These are phyloP conservation scores for Solanum bulbocastanum DNA, from an alignment of 257 asterid species.

Conservation along the genomic window DNA sequence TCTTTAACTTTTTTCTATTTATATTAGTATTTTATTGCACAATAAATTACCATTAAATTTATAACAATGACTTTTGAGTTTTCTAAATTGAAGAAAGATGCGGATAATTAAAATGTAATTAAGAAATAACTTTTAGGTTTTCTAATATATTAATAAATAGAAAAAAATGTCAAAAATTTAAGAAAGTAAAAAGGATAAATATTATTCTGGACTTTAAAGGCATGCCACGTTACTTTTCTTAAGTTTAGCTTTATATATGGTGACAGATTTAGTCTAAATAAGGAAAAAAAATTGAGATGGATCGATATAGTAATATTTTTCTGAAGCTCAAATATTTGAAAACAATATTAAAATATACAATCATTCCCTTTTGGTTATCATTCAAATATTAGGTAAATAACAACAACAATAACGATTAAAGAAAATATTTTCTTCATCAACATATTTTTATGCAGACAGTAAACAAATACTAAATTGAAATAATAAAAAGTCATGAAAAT, in stretches of 20 bases:
- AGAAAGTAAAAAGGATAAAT: too few relatives aligned
- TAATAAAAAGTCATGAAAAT: neutral
- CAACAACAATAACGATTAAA: neutral
- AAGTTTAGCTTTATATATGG: neutral
- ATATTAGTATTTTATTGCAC: too few relatives aligned
- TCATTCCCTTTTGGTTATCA: neutral
- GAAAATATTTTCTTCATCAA: neutral
- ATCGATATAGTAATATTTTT: too few relatives aligned
- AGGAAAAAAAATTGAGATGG: neutral
- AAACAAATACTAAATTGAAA: neutral
- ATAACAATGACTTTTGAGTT: neutral
- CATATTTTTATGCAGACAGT: neutral
- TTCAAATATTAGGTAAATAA: neutral
- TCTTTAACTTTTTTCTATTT: neutral
- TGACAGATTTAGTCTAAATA: too few relatives aligned
- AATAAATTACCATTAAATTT: too few relatives aligned
- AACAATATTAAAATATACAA: too few relatives aligned
- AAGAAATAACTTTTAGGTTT: too few relatives aligned
- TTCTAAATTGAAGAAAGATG: neutral
- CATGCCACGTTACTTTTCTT: neutral
- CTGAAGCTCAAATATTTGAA: neutral
- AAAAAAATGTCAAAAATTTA: neutral
- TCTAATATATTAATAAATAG: too few relatives aligned
- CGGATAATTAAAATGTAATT: neutral
- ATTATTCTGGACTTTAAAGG: too few relatives aligned